Percentiles rank a stretch among this genome's conserved stretches.
These are phyloP conservation scores for Comarum palustre DNA, from an alignment of 306 rosid species.

Conservation along the genomic window DNA sequence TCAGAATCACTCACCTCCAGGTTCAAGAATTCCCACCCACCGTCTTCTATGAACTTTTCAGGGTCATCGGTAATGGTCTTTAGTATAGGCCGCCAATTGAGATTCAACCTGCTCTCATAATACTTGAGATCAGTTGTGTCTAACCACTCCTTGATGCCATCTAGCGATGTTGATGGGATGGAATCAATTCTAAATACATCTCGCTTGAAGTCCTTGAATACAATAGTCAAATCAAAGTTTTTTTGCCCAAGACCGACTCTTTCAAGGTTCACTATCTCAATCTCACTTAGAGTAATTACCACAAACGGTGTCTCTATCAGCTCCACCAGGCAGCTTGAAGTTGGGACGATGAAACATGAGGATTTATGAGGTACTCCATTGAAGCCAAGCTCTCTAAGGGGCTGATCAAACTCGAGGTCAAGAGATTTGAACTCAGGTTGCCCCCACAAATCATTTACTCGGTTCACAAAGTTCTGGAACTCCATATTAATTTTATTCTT, in stretches of 20 bases:
- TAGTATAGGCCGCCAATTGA: slow-evolving; percentile 40
- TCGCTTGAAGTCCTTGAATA: slow-evolving; percentile 40
- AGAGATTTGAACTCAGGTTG: slow-evolving; percentile 32
- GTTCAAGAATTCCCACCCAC: slow-evolving; percentile 41
- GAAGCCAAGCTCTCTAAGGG: slow-evolving; percentile 42
- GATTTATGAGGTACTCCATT: slow-evolving; percentile 44
- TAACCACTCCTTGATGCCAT: slow-evolving; percentile 42
- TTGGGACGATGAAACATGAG: slow-evolving; percentile 38
- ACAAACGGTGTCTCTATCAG: slow-evolving; percentile 40
- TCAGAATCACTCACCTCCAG: slow-evolving; percentile 41
- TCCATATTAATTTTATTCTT: slow-evolving; percentile 38
- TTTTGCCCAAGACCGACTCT: slow-evolving; percentile 42
- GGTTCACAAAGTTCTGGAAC: slow-evolving; percentile 37
- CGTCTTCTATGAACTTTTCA: slow-evolving; percentile 39
- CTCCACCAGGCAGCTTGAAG: slow-evolving; percentile 40
- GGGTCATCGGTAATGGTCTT: slow-evolving; percentile 39
- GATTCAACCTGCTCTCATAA: slow-evolving; percentile 39
- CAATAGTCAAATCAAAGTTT: slow-evolving; percentile 34
- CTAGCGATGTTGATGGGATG: slow-evolving; percentile 36
- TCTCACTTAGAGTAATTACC: slow-evolving; percentile 37
- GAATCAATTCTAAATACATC: slow-evolving; percentile 39
- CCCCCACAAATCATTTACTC: slow-evolving; percentile 38
- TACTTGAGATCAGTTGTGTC: slow-evolving; percentile 40
- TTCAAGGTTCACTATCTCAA: slow-evolving; percentile 39
- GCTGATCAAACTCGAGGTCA: slow-evolving; percentile 43